Evolutionary conservation across 257 asterid species (phyloP), one percentile per base, ranked within the genome.

Genomic region (Rubia yunnanensis): DNA sequence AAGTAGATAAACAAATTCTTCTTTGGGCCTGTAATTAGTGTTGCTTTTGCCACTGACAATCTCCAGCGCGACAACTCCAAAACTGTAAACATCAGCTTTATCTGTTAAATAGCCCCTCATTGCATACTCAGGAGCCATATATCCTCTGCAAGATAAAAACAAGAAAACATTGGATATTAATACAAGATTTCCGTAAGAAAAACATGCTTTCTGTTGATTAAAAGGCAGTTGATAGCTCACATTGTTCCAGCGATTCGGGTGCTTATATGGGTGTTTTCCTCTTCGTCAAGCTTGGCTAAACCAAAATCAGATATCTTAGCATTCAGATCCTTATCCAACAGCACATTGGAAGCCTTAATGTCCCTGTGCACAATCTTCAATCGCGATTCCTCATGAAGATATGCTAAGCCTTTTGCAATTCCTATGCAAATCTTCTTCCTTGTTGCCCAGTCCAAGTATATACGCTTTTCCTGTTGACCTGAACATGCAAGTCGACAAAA

Each of bases 101-200:
- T 79, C 84, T 36, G 84, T 79, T 67, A 79, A 74, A 58, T 79
- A 79, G 23, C 84, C 84, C 73, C 84, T 79, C 84, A 79, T 79
- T 17, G 83, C 83, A 70, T 79, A 79, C 56, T 79, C 83, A 6
- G 83, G 83, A 61, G 83, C 83, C 83, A 79, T 79, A 56, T 79
- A 79, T 14, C 84, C 84, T 22, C 83, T 79, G 75, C 32, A 70
- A 72, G 39, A 49, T 44, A 5, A 44, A n/a, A n/a, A n/a, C n/a
- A n/a, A n/a, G n/a, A n/a, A n/a, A 18, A 1, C 3, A 54, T 55
- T 0, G 27, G 31, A 5, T 20, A 28, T 63, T 54, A 46, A 44
- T 17, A 28, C 6, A 28, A 27, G 46, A 44, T 48, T n/a, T 30
- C 0, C 0, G 10, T 9, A 17, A 26, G 6, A 13, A 54, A 26